Evolutionary conservation across 2,329 filamentous ascomycete species (phyloP), one percentile per base, ranked within the genome.

Genomic region (Pseudogymnoascus sp.): DNA sequence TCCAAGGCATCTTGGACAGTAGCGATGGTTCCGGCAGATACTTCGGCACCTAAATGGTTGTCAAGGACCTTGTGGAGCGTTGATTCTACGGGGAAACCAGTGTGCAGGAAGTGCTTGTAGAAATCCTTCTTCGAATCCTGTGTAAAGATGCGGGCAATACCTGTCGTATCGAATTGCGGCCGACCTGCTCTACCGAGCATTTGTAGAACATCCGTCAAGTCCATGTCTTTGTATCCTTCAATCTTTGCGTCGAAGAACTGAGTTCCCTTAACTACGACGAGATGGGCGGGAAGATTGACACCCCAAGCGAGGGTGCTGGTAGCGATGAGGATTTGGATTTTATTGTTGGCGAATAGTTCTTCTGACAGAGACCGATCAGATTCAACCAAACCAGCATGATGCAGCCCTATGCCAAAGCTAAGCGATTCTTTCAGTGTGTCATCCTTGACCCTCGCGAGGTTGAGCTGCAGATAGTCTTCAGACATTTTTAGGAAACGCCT

Each of bases 61-160:
- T 98, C 93, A 6, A 99, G 81, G 0, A 98, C 95, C 19, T 96
- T 96, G 76, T 99, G 95, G 40, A 99, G 81, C 0, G 93, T 96
- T 0, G 93, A 97, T 75, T 99, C 95, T 10, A 99, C 95, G 0
- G 95, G 96, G 74, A 99, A 99, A 1, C 95, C 96, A 0, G 93
- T 98, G 73, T 99, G 95, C 62, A 99, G 78, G 78, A 99, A 99
- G 77, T 99, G 95, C 79, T 99, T 99, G 78, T 99, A 99, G 76
- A 99, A 99, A 65, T 96, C 91, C 77, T 99, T 99, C 81, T 98
- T 99, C 2, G 93, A 81, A 71, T 98, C 93, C 71, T 99, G 93
- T 0, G 95, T 99, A 73, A 99, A 96, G 72, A 99, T 99, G 31
- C 93, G 88, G 8, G 95, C 96, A 63, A 99, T 96, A 68, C 96